Evolutionary conservation across 257 asterid species (phyloP).

Genomic region (Nicotiana attenuata): DNA sequence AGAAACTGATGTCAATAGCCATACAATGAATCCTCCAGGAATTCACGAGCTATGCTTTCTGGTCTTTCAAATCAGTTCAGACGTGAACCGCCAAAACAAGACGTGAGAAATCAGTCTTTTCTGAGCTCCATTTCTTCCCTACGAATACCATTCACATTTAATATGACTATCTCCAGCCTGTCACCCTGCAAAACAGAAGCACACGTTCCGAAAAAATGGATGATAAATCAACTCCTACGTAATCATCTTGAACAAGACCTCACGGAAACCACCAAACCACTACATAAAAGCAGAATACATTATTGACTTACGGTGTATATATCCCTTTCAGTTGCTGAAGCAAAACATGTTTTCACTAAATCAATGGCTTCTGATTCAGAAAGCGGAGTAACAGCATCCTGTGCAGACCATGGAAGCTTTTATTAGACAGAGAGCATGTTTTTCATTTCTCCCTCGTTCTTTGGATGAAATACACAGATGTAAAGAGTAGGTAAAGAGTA

Average conservation of each 20-base stretch:
- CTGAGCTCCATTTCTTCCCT: constrained; percentile 68
- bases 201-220: not conserved
- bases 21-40: not conserved
- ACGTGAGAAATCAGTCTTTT: constrained; percentile 37
- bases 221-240: not conserved
- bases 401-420: constrained; percentile 3
- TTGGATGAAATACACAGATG: not conserved
- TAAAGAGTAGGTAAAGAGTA: not conserved
- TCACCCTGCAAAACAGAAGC: constrained; percentile 50
- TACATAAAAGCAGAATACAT: not conserved
- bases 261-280: not conserved
- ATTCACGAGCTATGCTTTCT: not conserved
- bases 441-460: not conserved
- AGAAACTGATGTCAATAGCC: not conserved
- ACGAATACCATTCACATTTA: constrained; percentile 56
- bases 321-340: constrained; percentile 81
- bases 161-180: constrained; percentile 57
- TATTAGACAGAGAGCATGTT: not conserved
- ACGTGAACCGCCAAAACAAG: not conserved
- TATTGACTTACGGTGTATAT: constrained; percentile 55
- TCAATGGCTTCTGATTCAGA: constrained; percentile 76
- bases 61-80: not conserved
- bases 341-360: constrained; percentile 80
- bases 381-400: constrained; percentile 76
- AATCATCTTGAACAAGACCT: not conserved